Evolutionary conservation across 2,329 filamentous ascomycete genomes (phyloP), one percentile per base, ranked within the genome.

Genomic region (Botrytis squamosa): DNA sequence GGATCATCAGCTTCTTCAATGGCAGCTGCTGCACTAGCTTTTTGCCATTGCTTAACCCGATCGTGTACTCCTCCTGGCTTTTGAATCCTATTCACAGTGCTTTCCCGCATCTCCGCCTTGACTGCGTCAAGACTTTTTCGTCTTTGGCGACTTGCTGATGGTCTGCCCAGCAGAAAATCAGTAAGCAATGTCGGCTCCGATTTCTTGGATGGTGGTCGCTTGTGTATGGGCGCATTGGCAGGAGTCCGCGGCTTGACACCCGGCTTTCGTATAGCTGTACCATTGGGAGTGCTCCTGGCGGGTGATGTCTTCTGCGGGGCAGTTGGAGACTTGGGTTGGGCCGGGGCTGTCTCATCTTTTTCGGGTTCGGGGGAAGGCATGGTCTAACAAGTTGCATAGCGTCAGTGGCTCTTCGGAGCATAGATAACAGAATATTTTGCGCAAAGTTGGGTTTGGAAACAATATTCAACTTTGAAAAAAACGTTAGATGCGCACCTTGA

Each of bases 41-140:
- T 91, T 82, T 97, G 94, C 94, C 94, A 97, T 82, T 91, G 88
- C 78, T 91, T 91, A 71, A 97, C 93, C 79, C 94, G 90, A 77
- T 93, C 92, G 75, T 89, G 89, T 66, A 97, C 92, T n/a, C 88
- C 88, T 5, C 88, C 87, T 0, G 89, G 92, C 79, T 84, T 88
- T 83, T 85, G 90, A 77, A 89, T 85, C 82, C 84, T 89, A 81
- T 83, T 86, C 70, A 87, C 88, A n/a, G 86, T 82, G 10, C 85
- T 88, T 77, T 85, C 78, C 83, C 84, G 79, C 83, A 85, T 79
- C 80, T 88, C 82, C 49, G 86, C 85, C 83, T 91, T 87, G 79
- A 89, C 85, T 75, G 81, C 83, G 82, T 92, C 87, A 77, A 89
- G 82, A 78, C 87, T 88, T 82, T 88, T 87, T 77, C 89, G 85